These are phyloP conservation scores for Pseudopithomyces maydicus DNA, from an alignment of 2,329 filamentous ascomycete genomes.

Conservation along the genomic window DNA sequence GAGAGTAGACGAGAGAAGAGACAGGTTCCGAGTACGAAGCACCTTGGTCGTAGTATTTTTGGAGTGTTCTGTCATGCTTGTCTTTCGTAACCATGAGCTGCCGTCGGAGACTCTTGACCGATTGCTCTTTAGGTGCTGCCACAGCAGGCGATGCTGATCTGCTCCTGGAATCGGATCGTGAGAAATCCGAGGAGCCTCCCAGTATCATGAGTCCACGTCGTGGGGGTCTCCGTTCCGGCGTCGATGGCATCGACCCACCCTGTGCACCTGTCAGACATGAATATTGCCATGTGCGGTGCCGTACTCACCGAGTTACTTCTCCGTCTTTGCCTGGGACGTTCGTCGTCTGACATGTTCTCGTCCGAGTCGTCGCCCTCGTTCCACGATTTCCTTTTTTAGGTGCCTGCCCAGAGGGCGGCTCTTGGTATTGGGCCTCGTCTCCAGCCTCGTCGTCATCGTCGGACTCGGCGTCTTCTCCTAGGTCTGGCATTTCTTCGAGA, in stretches of 20 bases:
- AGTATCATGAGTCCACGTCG: slow-evolving; percentile 60
- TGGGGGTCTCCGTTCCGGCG: slow-evolving; percentile 65
- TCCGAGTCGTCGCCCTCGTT: slow-evolving; percentile 66
- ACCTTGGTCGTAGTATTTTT: slow-evolving; percentile 83
- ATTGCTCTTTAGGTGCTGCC: slow-evolving; percentile 62
- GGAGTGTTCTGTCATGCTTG: slow-evolving; percentile 76
- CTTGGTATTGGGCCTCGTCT: slow-evolving; percentile 54
- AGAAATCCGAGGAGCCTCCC: slow-evolving; percentile 46
- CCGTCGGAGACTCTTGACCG: slow-evolving; percentile 72
- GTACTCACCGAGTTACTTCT: slow-evolving; percentile 82
- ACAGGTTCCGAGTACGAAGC: slow-evolving; percentile 94
- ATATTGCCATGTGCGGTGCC: slow-evolving; percentile 4
- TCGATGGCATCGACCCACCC: slow-evolving; percentile 66
- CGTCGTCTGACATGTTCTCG: slow-evolving; percentile 70
- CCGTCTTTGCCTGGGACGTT: slow-evolving; percentile 77
- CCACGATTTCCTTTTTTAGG: slow-evolving; percentile 49
- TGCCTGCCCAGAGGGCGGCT: slow-evolving; percentile 42
- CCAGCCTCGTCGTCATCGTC: slow-evolving; percentile 57
- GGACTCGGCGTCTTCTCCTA: slow-evolving; percentile 73
- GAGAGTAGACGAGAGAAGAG: slow-evolving; percentile 89
- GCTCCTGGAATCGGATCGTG: slow-evolving; percentile 46
- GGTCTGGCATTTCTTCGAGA: slow-evolving; percentile 87
- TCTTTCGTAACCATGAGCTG: slow-evolving; percentile 75
- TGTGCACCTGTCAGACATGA: slow-evolving; percentile 37
- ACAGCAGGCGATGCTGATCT: slow-evolving; percentile 42